Base-by-base conservation (phyloP, 805 yeast species). In the Jamesozyma hellenica region DNA sequence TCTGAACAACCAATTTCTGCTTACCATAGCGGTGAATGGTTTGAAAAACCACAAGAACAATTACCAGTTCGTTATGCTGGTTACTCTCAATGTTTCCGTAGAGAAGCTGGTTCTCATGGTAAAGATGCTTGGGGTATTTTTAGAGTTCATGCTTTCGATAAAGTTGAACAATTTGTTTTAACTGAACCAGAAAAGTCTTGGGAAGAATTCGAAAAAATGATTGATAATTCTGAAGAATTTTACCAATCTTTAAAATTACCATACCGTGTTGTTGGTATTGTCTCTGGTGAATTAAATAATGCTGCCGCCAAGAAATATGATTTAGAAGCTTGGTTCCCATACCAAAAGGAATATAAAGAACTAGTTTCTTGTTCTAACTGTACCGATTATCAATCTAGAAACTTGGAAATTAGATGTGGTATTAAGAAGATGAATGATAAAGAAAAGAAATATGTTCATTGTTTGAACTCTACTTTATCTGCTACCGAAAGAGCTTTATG, bases 311-410 rank as follows among this genome's bases (percentile, higher is more conserved):
- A 92, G 74, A 92, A 92, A 67, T 92, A 82, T 71, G 98, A 92
- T 71, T 75, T 92, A 61, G 98, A 92, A 73, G 98, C 98, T 38
- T 92, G 98, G 98, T 92, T 92, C 94, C 98, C 98, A 61, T 92
- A 74, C 84, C 98, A 92, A 74, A 75, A 87, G 65, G 98, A 92
- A 69, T 92, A 84, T 72, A 92, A 92, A 70, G 98, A 92, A 71
- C 78, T 92, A 57, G 98, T 92, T 41, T 86, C 96, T 15, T 90
- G 97, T 72, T 90, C 97, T 43, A 92, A 92, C 76, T 92, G 98
- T 78, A 92, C 98, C 44, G 98, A 92, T 70, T 92, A 92, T 68
- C 98, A 92, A 73, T 85, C 97, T 39, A 83, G 98, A 73, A 90
- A 90, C 75, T 74, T 92, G 61, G 98, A 92, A 72, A 92, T 92